A percentile compares a stretch with the other conserved stretches of the same genome.
Conservation (phyloP, 129 eudicot genomes). For the Erigeron canadensis region DNA sequence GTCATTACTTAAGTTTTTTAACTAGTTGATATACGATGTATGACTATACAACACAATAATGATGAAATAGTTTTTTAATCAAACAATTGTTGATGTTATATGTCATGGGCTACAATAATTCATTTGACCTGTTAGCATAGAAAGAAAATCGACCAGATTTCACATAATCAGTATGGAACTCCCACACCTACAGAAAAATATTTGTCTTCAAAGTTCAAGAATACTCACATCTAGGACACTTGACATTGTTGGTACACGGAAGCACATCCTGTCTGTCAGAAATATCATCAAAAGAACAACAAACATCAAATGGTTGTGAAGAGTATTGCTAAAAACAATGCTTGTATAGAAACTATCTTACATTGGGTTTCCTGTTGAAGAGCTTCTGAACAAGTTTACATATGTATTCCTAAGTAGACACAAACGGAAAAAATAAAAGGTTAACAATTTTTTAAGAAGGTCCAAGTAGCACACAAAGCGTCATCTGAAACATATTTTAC, state of each 20-base stretch:
- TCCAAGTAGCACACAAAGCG: background rate
- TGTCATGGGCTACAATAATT: too few species aligned
- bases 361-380: conserved; percentile 47
- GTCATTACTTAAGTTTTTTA: background rate
- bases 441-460: background rate
- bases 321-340: background rate
- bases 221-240: conserved; percentile 78
- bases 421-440: background rate
- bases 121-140: too few species aligned
- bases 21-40: background rate
- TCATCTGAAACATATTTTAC: conserved; percentile 4
- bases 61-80: too few species aligned
- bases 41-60: too few species aligned
- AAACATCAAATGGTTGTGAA: conserved; percentile 16
- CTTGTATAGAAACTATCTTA: conserved; percentile 37
- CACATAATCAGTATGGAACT: too few species aligned
- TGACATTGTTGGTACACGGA: conserved; percentile 53
- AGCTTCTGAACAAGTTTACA: conserved; percentile 74
- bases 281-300: conserved; percentile 15
- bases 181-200: too few species aligned
- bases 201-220: background rate
- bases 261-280: conserved; percentile 61
- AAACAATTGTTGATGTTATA: too few species aligned
- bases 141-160: too few species aligned
- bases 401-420: conserved; percentile 50